Conservation (phyloP, 2,329 filamentous ascomycete species). For the Colletotrichum lentis region DNA sequence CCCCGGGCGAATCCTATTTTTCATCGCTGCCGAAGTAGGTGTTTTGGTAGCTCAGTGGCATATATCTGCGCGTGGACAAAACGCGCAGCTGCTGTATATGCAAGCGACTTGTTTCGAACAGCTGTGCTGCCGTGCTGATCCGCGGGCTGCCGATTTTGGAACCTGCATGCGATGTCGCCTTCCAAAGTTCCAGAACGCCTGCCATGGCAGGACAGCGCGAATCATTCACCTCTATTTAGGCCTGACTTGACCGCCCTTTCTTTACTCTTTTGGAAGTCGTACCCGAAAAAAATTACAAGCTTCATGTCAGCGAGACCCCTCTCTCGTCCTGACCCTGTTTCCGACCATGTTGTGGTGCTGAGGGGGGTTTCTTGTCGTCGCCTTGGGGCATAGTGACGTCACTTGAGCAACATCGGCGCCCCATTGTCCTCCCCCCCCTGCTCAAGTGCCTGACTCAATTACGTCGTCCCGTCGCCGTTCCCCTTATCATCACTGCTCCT, state of each 20-base stretch:
- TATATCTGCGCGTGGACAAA: not conserved
- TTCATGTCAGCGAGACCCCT: not conserved
- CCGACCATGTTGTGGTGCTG: not conserved
- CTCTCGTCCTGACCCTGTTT: constrained; percentile 1
- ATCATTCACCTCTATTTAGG: not conserved
- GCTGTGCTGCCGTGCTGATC: not conserved
- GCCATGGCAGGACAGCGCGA: not conserved
- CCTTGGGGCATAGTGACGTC: constrained; percentile 29
- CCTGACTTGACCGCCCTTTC: constrained; percentile 20
- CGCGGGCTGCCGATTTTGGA: constrained; percentile 3
- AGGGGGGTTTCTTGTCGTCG: constrained; percentile 12
- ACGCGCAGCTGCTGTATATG: not conserved
- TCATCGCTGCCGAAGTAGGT: not conserved
- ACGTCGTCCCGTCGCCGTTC: constrained; percentile 1
- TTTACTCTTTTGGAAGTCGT: not conserved
- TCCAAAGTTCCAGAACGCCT: constrained; percentile 4
- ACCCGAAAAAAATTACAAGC: not conserved
- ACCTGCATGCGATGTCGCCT: not conserved
- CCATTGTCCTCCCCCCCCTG: constrained; percentile 13
- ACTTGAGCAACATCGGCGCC: constrained; percentile 8
- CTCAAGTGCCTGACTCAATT: constrained; percentile 2
- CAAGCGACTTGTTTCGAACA: not conserved
- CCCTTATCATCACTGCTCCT: constrained; percentile 17
- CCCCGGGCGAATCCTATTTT: constrained; percentile 9
- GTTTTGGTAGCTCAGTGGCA: not conserved